phyloP scores from a whole-genome alignment of 495 filamentous ascomycete genomes.

The Aspergillus egyptiacus region DNA sequence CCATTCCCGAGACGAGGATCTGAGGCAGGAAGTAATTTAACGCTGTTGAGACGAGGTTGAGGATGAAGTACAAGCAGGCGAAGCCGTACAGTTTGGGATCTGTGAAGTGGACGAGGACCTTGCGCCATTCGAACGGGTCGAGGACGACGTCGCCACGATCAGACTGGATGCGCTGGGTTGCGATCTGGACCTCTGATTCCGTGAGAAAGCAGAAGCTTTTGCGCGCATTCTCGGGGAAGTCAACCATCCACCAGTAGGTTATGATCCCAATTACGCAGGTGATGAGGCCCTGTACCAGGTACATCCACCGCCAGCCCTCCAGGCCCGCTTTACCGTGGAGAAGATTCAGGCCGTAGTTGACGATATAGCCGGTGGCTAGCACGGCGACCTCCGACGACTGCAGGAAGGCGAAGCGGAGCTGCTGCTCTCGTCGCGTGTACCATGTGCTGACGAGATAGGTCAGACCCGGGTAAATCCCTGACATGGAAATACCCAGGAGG shows the following conservation, averaged over 20 bases:
- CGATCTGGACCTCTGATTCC: slow-evolving; percentile 49
- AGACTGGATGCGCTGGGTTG: slow-evolving; percentile 51
- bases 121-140: slow-evolving; percentile 54
- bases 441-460: slow-evolving; percentile 67
- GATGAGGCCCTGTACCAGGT: slow-evolving; percentile 60
- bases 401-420: slow-evolving; percentile 68
- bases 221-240: slow-evolving; percentile 66
- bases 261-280: slow-evolving; percentile 59
- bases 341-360: slow-evolving; percentile 66
- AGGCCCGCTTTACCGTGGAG: slow-evolving; percentile 54
- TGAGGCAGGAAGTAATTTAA: slow-evolving; percentile 68
- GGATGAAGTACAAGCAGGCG: slow-evolving; percentile 63
- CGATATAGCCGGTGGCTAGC: slow-evolving; percentile 63
- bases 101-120: slow-evolving; percentile 53
- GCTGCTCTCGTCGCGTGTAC: slow-evolving; percentile 68
- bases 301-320: slow-evolving; percentile 75
- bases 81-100: slow-evolving; percentile 73
- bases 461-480: slow-evolving; percentile 66
- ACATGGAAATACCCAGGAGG: slow-evolving; percentile 61
- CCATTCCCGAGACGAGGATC: slow-evolving; percentile 66
- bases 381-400: slow-evolving; percentile 64
- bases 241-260: slow-evolving; percentile 75
- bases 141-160: slow-evolving; percentile 62
- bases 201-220: slow-evolving; percentile 59
- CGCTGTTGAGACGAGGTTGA: slow-evolving; percentile 64